phyloP scores from a whole-genome alignment of 2,329 filamentous ascomycete genomes.

The Aspergillus pseudoterreus region DNA sequence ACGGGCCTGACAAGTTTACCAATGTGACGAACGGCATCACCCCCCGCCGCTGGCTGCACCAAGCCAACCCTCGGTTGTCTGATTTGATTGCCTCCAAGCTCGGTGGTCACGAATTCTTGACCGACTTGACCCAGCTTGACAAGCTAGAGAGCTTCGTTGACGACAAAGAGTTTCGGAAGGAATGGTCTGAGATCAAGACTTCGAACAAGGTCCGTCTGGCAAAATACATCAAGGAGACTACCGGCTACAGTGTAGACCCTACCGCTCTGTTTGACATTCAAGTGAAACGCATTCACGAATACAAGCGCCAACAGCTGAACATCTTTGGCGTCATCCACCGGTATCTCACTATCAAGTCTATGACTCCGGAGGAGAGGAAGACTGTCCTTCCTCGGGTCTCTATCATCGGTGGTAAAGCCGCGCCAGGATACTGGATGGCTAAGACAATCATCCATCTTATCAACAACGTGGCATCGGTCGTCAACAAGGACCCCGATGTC shows the following conservation, averaged over 20 bases:
- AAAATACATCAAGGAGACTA: conserved; percentile 81
- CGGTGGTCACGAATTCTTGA: conserved; percentile 79
- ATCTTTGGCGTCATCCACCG: conserved; percentile 97
- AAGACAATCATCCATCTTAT: conserved; percentile 98
- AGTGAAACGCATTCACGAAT: conserved; percentile 98
- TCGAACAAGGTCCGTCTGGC: conserved; percentile 92
- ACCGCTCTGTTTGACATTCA: conserved; percentile 90
- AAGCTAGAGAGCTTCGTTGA: conserved; percentile 79
- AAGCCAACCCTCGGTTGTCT: conserved; percentile 90
- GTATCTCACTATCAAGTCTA: conserved; percentile 82
- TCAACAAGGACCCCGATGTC: conserved; percentile 89
- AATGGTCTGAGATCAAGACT: conserved; percentile 96
- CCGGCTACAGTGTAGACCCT: conserved; percentile 79
- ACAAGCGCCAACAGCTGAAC: conserved; percentile 98
- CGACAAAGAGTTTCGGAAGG: conserved; percentile 85
- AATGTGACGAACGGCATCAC: conserved; percentile 99
- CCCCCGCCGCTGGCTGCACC: conserved; percentile 91
- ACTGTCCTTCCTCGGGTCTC: conserved; percentile 84
- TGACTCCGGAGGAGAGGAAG: conserved; percentile 79
- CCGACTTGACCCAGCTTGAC: conserved; percentile 81
- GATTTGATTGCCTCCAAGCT: conserved; percentile 88
- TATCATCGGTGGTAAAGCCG: conserved; percentile 96
- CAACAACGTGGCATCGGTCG: conserved; percentile 82
- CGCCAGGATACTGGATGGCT: conserved; percentile 99
- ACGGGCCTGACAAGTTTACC: conserved; percentile 94